Percentiles rank a stretch among this genome's conserved stretches.
phyloP scores from a whole-genome alignment of 805 yeast genomes.

The Lipomyces mesembrius region DNA sequence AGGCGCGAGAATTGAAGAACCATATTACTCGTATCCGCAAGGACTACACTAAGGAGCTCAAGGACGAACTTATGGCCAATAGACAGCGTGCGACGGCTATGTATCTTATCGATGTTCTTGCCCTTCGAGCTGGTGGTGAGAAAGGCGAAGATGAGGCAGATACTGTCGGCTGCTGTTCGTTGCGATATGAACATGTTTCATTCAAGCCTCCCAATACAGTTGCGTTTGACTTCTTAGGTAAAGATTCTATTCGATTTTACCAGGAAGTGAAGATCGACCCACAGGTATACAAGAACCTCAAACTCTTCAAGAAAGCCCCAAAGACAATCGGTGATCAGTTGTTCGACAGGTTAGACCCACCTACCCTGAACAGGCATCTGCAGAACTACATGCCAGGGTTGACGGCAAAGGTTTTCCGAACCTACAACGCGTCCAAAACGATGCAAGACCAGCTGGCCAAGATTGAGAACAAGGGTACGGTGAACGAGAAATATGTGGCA shows the following conservation, averaged over 20 bases:
- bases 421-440: slow-evolving; percentile 93
- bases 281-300: slow-evolving; percentile 89
- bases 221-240: slow-evolving; percentile 91
- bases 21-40: slow-evolving; percentile 73
- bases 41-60: slow-evolving; percentile 73
- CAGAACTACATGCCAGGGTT: slow-evolving; percentile 90
- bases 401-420: slow-evolving; percentile 96
- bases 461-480: slow-evolving; percentile 84
- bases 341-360: slow-evolving; percentile 87
- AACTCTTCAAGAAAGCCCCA: slow-evolving; percentile 85
- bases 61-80: slow-evolving; percentile 76
- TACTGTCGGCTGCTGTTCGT: slow-evolving; percentile 96
- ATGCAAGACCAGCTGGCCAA: slow-evolving; percentile 93
- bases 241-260: slow-evolving; percentile 87
- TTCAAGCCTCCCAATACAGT: slow-evolving; percentile 84
- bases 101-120: slow-evolving; percentile 87
- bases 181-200: slow-evolving; percentile 86
- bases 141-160: slow-evolving; percentile 97
- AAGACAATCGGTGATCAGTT: slow-evolving; percentile 90
- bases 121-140: slow-evolving; percentile 97
- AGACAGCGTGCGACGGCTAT: slow-evolving; percentile 94
- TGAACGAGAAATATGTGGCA: slow-evolving; percentile 81
- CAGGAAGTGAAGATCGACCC: slow-evolving; percentile 90
- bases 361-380: slow-evolving; percentile 79
- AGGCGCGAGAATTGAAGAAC: slow-evolving; percentile 80